phyloP scores from a whole-genome alignment of 225 moss, liverwort and hornwort genomes.

The Anthoceros angustus region DNA sequence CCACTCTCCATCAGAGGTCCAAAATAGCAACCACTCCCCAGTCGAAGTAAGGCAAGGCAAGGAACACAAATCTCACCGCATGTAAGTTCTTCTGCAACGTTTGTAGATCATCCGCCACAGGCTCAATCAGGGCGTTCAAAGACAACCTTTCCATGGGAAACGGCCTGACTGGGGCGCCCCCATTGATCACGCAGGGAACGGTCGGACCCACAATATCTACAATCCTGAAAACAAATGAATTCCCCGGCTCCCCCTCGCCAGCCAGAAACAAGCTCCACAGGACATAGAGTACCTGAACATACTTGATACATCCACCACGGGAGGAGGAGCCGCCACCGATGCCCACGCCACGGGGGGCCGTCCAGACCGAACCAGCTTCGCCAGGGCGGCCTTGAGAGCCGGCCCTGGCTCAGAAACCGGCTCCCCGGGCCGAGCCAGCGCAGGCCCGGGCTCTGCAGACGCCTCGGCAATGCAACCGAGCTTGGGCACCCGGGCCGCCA shows the following conservation, averaged over 20 bases:
- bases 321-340: conserved; percentile 1
- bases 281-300: background rate
- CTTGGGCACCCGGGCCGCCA: background rate
- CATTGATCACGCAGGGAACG: background rate
- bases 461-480: background rate
- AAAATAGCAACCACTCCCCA: background rate
- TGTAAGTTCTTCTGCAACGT: conserved; percentile 44
- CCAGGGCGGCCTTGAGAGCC: background rate
- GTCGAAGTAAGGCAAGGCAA: background rate
- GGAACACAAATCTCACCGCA: conserved; percentile 14
- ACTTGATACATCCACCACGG: background rate
- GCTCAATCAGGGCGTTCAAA: conserved; percentile 33
- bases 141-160: conserved; percentile 11
- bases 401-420: background rate
- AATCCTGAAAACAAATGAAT: background rate
- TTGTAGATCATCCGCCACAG: conserved; percentile 37
- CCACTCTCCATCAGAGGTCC: background rate
- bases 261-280: background rate
- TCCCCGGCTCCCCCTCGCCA: background rate
- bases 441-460: background rate
- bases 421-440: background rate
- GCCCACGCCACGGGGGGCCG: background rate
- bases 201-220: background rate
- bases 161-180: background rate
- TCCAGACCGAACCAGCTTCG: background rate